Evolutionary conservation across 495 filamentous ascomycete species (phyloP), one percentile per base, ranked within the genome.

Genomic region (Penicillium waksmanii): DNA sequence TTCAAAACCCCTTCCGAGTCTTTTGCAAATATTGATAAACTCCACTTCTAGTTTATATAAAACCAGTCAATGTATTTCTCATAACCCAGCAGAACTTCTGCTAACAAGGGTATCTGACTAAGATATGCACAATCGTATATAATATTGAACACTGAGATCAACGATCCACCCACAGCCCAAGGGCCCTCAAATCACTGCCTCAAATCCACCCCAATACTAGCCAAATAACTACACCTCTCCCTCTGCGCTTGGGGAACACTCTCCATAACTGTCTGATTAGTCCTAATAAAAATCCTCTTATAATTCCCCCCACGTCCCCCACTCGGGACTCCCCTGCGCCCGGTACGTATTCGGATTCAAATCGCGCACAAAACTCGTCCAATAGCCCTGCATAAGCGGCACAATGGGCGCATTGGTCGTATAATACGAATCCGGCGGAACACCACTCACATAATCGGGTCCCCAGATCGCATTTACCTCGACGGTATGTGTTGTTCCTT

Each of bases 381-480:
- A 89, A 66, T 90, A 90, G 0, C 76, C 80, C 61, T 89, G 85
- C 61, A 90, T 82, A 3, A 86, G 72, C 0, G 83, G 79, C 0
- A 84, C 70, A 6, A 86, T 82, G 0, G 69, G 64, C 13, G 70
- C 77, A 57, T 89, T 87, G 3, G 62, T 73, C 4, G 75, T 77
- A 21, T 61, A 68, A 56, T 91, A 89, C 31, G 82, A 86, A 13
- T 67, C 64, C 4, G 87, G 87, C 13, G 76, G 68, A 1, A 47
- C 60, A 0, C 68, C 66, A 43, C 64, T 72, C 3, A 77, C 72
- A 64, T 82, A 71, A 12, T 76, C 58, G 1, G 77, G 79, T 3
- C 82, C 79, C 80, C 84, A 91, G 42, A 91, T 84, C 1, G 87
- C 85, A 47, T 79, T 76, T 9, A 84, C 50, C 64, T 91, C 88